phyloP scores from a whole-genome alignment of 1,284 basidiomycete genomes.

The Tranzscheliella williamsii region DNA sequence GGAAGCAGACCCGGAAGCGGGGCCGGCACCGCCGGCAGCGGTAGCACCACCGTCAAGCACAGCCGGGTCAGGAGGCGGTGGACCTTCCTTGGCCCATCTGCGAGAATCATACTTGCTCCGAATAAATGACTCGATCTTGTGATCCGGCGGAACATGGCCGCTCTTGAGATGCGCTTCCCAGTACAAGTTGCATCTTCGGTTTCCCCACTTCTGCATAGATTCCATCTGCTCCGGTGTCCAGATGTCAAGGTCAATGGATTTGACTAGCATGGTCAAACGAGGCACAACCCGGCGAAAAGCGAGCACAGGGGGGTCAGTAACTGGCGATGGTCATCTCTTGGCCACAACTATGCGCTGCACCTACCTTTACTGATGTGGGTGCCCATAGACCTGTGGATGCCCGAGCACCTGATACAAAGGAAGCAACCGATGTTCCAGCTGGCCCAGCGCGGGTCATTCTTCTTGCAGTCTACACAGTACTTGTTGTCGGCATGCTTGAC shows the following conservation, averaged over 20 bases:
- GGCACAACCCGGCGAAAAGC: too few species aligned
- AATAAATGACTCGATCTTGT: conserved; percentile 98
- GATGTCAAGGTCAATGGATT: conserved; percentile 94
- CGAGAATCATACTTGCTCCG: conserved; percentile 93
- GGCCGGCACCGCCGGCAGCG: conserved; percentile 6
- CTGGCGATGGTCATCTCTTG: too few species aligned
- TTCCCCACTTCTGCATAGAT: conserved; percentile 80
- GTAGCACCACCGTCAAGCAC: conserved; percentile 69
- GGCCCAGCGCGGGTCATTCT: conserved; percentile 87
- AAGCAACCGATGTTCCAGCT: conserved; percentile 96
- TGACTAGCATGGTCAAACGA: conserved; percentile 67
- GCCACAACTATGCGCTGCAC: too few species aligned
- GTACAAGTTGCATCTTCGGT: conserved; percentile 85
- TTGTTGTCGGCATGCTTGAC: conserved; percentile 80
- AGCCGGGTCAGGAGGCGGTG: conserved; percentile 79
- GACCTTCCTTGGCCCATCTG: conserved; percentile 89
- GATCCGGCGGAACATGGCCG: conserved; percentile 90
- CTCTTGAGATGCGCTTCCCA: conserved; percentile 95
- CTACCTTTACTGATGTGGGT: conserved; percentile 69
- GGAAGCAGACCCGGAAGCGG: background rate
- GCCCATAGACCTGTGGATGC: conserved; percentile 95
- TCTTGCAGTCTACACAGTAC: conserved; percentile 67
- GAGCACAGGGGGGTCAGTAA: too few species aligned
- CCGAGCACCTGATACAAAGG: conserved; percentile 96
- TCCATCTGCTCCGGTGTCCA: conserved; percentile 99